Percentiles rank a stretch among this genome's conserved stretches.
phyloP scores from a whole-genome alignment of 2,329 filamentous ascomycete genomes.

The Cladosporium sphaerospermum region DNA sequence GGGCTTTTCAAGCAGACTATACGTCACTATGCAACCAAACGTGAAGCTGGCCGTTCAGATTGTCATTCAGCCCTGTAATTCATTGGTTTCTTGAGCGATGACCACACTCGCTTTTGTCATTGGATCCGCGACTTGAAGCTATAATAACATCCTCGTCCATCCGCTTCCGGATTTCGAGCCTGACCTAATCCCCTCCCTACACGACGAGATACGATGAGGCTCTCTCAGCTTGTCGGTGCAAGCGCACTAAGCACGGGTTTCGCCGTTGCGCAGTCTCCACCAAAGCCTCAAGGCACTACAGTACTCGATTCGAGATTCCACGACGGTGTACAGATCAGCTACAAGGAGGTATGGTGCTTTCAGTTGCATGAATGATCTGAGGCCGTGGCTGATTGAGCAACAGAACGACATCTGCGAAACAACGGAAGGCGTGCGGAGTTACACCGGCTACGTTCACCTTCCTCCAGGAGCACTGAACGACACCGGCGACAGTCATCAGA shows the following conservation, averaged over 20 bases:
- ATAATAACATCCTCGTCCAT: no score
- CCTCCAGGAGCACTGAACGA: constrained; percentile 19
- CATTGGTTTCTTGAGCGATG: no score
- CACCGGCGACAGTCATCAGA: constrained; percentile 18
- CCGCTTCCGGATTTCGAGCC: no score
- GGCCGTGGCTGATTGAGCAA: not conserved
- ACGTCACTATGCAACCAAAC: no score
- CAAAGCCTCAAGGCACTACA: constrained; percentile 35
- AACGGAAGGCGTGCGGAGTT: constrained; percentile 43
- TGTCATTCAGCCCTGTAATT: no score
- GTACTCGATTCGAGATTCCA: constrained; percentile 38
- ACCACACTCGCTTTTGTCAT: no score
- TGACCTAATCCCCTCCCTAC: no score
- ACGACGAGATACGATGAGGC: no score
- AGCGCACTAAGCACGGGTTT: not conserved
- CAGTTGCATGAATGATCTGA: not conserved
- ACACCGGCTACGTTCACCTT: constrained; percentile 29
- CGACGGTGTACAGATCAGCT: constrained; percentile 40
- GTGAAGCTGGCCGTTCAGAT: no score
- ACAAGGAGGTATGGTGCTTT: constrained; percentile 36
- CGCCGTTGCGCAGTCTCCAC: constrained; percentile 31
- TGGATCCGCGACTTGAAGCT: no score
- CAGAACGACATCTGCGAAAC: constrained; percentile 39
- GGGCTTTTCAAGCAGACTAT: no score
- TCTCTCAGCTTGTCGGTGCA: no score